Conservation (phyloP, 2,329 filamentous ascomycete species). For the Epichloe gansuensis region DNA sequence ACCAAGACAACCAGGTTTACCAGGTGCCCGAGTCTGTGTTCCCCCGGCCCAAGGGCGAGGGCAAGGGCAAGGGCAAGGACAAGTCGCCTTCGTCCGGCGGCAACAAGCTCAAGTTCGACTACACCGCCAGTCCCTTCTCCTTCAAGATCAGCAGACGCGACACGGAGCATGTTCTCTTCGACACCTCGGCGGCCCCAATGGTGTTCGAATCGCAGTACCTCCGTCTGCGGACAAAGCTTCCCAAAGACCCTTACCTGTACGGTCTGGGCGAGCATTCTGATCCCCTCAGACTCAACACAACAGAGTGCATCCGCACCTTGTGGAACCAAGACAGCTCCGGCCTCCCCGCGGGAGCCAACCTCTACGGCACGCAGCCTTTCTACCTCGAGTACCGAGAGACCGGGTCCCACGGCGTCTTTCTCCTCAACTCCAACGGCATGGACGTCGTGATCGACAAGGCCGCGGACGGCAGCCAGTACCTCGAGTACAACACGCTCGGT, state of each 20-base stretch:
- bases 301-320: constrained; percentile 48
- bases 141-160: constrained; percentile 42
- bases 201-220: constrained; percentile 72
- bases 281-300: constrained; percentile 52
- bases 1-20: constrained; percentile 56
- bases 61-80: no score
- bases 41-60: constrained; percentile 29
- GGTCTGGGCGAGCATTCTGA: constrained; percentile 70
- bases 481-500: constrained; percentile 71
- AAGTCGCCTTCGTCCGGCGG: constrained; percentile 8
- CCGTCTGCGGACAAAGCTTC: constrained; percentile 56
- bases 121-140: constrained; percentile 44
- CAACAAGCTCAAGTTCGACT: constrained; percentile 34
- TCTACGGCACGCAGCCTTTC: constrained; percentile 67
- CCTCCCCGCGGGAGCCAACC: constrained; percentile 48
- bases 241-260: constrained; percentile 57
- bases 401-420: constrained; percentile 59
- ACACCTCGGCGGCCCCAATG: constrained; percentile 52
- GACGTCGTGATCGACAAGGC: constrained; percentile 58
- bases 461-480: constrained; percentile 46
- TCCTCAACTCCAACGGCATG: constrained; percentile 64
- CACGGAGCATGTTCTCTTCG: constrained; percentile 45
- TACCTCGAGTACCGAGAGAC: constrained; percentile 47
- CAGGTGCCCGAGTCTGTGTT: constrained; percentile 61
- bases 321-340: constrained; percentile 58